These are phyloP conservation scores for Rhynchospora tenuis DNA, from an alignment of 176 grass and related monocot species.

Conservation along the genomic window DNA sequence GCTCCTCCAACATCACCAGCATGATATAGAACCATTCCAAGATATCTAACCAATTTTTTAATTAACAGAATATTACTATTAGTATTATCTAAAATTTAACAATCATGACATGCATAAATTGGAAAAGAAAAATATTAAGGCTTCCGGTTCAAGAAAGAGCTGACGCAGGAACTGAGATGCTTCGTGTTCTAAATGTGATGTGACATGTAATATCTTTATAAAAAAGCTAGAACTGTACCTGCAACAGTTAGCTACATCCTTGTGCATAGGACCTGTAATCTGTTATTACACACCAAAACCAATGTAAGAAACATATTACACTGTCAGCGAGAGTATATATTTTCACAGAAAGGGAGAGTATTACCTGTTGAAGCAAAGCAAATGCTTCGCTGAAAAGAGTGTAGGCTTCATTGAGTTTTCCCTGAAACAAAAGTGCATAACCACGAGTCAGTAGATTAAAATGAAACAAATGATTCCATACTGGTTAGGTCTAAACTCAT, in stretches of 20 bases:
- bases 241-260: conserved; percentile 91
- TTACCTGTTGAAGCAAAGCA: conserved; percentile 94
- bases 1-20: conserved; percentile 84
- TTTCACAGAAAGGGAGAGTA: background rate
- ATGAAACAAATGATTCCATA: background rate
- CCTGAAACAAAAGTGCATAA: conserved; percentile 50
- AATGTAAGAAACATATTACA: conserved; percentile 6
- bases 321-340: conserved; percentile 21
- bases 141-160: background rate
- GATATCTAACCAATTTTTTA: conserved; percentile 45
- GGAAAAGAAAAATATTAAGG: background rate
- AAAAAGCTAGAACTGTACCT: conserved; percentile 46
- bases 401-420: conserved; percentile 83
- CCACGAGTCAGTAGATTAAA: background rate
- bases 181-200: background rate
- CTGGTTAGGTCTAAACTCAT: background rate
- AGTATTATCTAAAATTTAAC: background rate
- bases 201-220: background rate
- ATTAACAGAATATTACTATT: conserved; percentile 11
- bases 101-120: background rate
- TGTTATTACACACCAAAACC: conserved; percentile 24
- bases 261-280: conserved; percentile 97
- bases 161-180: background rate
- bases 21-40: conserved; percentile 95
- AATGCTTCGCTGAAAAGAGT: conserved; percentile 93